Conservation (phyloP, 306 rosid species). For the Citrullus colocynthis region DNA sequence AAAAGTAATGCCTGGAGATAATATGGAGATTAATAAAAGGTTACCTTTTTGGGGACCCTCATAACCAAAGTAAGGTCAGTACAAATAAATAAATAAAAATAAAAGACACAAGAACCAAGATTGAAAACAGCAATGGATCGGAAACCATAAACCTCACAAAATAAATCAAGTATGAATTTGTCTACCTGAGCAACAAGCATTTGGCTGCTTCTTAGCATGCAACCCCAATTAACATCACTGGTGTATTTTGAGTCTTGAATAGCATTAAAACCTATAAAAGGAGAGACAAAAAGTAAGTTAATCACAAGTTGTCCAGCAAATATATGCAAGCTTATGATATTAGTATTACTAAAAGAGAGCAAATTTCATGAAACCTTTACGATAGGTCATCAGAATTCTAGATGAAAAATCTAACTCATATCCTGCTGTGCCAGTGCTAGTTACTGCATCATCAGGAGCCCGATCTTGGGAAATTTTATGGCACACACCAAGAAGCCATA, state of each 20-base stretch:
- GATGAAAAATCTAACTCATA: constrained; percentile 72
- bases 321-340: background rate
- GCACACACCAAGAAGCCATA: constrained; percentile 91
- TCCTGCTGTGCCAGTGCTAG: constrained; percentile 32
- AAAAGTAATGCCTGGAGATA: constrained; percentile 62
- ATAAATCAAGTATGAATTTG: constrained; percentile 1
- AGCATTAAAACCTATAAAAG: constrained; percentile 53
- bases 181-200: constrained; percentile 95
- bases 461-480: constrained; percentile 47
- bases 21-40: background rate
- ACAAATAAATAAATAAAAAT: background rate
- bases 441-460: constrained; percentile 32
- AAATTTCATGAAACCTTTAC: constrained; percentile 48
- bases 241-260: constrained; percentile 75
- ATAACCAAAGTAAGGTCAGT: background rate
- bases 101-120: background rate
- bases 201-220: constrained; percentile 96
- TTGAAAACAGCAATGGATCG: background rate
- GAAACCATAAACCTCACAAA: background rate
- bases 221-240: constrained; percentile 92
- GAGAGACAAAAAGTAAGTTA: constrained; percentile 4
- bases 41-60: background rate
- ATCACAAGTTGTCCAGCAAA: constrained; percentile 1
- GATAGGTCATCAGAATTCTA: constrained; percentile 74
- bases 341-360: background rate